Conservation (phyloP, 352 stramenopile genomes). For the Pythium folliculosum region DNA sequence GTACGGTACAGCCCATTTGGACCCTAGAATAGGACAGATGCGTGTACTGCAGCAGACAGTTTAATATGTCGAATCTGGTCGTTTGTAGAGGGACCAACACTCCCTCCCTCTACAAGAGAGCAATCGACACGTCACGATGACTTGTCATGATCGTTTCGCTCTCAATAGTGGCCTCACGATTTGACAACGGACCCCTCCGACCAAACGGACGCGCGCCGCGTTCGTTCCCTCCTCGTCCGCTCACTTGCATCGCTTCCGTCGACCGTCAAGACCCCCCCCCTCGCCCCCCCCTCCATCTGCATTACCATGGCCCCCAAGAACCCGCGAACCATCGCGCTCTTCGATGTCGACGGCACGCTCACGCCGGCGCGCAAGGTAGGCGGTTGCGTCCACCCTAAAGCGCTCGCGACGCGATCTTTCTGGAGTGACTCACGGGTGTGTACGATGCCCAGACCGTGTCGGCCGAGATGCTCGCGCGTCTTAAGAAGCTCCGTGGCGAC, state of each 20-base stretch:
- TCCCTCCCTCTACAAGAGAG: neutral
- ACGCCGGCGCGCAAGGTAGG: slow-evolving; percentile 92
- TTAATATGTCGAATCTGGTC: neutral
- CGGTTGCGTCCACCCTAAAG: neutral
- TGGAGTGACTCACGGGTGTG: neutral
- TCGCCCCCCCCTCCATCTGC: too few species aligned
- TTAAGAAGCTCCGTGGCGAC: slow-evolving; percentile 91
- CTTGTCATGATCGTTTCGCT: slow-evolving; percentile 9
- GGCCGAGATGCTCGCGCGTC: slow-evolving; percentile 92
- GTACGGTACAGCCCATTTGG: slow-evolving; percentile 2
- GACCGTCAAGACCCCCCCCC: neutral
- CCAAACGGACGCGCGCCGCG: neutral
- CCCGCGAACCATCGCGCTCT: slow-evolving; percentile 95
- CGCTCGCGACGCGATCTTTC: neutral
- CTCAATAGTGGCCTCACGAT: slow-evolving; percentile 16
- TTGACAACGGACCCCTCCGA: neutral
- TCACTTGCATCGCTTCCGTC: slow-evolving; percentile 8
- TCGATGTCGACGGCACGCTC: slow-evolving; percentile 99
- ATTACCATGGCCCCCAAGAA: slow-evolving; percentile 58
- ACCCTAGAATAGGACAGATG: neutral
- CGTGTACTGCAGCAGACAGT: neutral
- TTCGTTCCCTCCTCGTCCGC: neutral
- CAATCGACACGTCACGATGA: slow-evolving; percentile 8
- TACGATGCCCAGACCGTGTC: slow-evolving; percentile 67
- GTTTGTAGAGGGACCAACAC: neutral